phyloP scores from a whole-genome alignment of 805 yeast genomes.

The Torulaspora indica region DNA sequence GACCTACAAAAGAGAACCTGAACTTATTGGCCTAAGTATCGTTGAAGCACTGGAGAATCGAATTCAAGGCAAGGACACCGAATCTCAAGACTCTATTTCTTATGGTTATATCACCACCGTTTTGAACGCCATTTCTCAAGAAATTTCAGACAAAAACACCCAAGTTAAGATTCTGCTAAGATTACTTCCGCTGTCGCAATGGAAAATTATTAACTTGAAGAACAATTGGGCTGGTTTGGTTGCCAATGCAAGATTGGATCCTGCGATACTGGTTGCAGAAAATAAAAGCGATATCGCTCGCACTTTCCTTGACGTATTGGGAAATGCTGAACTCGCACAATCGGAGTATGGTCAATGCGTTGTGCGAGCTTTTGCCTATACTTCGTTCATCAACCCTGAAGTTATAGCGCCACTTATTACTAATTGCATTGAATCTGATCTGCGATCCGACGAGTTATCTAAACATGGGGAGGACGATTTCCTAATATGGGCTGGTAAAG shows the following conservation, averaged over 20 bases:
- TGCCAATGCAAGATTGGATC: constrained; percentile 56
- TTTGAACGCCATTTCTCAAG: constrained; percentile 38
- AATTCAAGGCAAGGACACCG: constrained; percentile 18
- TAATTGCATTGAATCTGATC: constrained; percentile 41
- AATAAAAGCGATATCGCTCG: constrained; percentile 24
- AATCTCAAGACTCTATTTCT: constrained; percentile 24
- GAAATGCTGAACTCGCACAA: constrained; percentile 13
- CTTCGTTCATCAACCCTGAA: constrained; percentile 57
- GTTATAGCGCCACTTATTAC: constrained; percentile 49
- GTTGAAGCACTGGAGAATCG: constrained; percentile 40
- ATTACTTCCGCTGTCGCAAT: constrained; percentile 45
- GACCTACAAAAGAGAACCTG: constrained; percentile 38
- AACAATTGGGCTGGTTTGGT: constrained; percentile 77
- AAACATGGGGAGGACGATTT: constrained; percentile 48
- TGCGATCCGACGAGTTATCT: constrained; percentile 37
- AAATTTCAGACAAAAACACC: constrained; percentile 24
- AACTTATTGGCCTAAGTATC: constrained; percentile 42
- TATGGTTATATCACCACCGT: constrained; percentile 37
- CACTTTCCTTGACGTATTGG: constrained; percentile 21
- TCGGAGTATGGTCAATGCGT: constrained; percentile 41
- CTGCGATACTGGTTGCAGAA: constrained; percentile 49
- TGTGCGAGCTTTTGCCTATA: constrained; percentile 48
- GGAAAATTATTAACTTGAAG: constrained; percentile 36
- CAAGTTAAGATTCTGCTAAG: constrained; percentile 38
- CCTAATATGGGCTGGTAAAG: constrained; percentile 62